Evolutionary conservation across 495 filamentous ascomycete genomes (phyloP), one percentile per base, ranked within the genome.

Genomic region (Paragyromitra xinjiangensis): DNA sequence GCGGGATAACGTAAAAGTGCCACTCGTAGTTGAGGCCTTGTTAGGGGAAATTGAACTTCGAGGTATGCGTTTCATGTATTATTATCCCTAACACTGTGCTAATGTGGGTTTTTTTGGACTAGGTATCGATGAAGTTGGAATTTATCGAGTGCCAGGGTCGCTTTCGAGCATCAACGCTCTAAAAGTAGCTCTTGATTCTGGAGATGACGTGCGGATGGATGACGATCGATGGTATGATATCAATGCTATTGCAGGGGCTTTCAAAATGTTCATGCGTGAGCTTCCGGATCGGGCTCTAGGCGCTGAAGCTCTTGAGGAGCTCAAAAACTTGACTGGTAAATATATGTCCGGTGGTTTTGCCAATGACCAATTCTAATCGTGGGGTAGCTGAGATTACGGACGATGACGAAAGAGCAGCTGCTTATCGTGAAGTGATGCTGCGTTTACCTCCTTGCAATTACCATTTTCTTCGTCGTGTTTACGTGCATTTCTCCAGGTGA

Each of bases 161-260:
- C 72, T 83, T 42, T 69, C 82, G 7, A 82, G 82, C 50, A 82
- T 83, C 42, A 82, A 83, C 56, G 80, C 80, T 16, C 61, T 83
- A 16, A 82, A 82, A 65, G 69, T 62, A 39, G 80, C 82, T 42
- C 78, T 83, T 26, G 82, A 83, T 63, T 75, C 80, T 55, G 82
- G 82, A 29, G 82, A 83, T 26, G 75, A 81, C 39, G 78, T 83
- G 19, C 81, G 68, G 44, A 79, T 83, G 74, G 80, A 83, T 74
- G 82, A 83, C 59, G 82, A 83, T 66, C 71, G 82, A 26, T 83
- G 82, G 82, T 83, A 83, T 42, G 82, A 83, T 69, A 83, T 82
- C 45, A 83, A 83, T 69, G 82, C 80, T 19, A 82, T 83, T 29
- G 82, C 82, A 12, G 82, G 82, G 24, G 65, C 78, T 6, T 83